Evolutionary conservation across 371 early-diverging fungal genomes (phyloP).

Genomic region (Rhizopus arrhizus): DNA sequence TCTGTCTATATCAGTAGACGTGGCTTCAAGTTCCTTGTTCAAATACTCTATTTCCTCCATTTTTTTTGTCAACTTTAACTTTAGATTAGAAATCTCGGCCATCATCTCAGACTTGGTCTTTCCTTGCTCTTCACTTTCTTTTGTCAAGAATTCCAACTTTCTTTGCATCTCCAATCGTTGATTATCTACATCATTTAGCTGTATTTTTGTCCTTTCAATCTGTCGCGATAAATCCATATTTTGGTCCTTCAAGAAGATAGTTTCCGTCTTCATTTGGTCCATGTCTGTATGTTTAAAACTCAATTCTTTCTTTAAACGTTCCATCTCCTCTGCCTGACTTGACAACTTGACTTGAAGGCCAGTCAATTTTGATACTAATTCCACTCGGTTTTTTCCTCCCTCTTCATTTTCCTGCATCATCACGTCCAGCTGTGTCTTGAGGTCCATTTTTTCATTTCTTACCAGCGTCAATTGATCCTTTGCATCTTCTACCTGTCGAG

Average conservation of each 20-base stretch:
- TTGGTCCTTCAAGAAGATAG: background rate
- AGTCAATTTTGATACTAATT: no score
- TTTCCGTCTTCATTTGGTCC: background rate
- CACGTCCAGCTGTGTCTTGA: background rate
- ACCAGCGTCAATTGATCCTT: background rate
- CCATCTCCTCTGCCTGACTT: background rate
- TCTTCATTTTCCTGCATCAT: no score
- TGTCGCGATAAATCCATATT: background rate
- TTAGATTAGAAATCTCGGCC: background rate
- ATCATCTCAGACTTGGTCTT: constrained; percentile 11
- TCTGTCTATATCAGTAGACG: background rate
- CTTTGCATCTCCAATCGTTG: background rate
- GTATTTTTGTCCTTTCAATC: background rate
- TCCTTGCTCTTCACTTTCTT: constrained; percentile 4
- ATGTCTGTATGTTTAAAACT: background rate
- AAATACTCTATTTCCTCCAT: background rate
- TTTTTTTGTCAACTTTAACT: background rate
- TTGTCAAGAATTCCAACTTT: background rate
- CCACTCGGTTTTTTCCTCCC: no score
- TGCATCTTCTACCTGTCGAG: background rate
- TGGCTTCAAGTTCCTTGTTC: constrained; percentile 1
- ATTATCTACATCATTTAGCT: background rate
- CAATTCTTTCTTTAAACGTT: background rate
- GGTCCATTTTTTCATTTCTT: no score
- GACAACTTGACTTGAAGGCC: no score